These are phyloP conservation scores for Cardamine resedifolia DNA, from an alignment of 345 rosid genomes.

Conservation along the genomic window DNA sequence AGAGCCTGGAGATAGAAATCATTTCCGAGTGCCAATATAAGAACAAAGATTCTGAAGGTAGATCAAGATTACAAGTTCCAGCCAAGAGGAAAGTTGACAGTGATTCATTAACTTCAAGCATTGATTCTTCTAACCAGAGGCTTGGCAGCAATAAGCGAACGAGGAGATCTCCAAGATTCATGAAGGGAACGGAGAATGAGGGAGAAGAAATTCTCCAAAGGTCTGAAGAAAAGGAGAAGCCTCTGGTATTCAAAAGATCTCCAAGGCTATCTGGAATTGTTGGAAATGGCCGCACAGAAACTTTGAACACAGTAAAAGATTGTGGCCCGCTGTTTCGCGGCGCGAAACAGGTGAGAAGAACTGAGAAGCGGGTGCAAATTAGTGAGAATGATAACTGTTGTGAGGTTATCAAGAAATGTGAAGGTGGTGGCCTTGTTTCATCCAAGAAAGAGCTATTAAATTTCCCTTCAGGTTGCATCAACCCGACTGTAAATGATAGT, in stretches of 20 bases:
- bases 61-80: not conserved
- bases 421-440: slow-evolving; percentile 21
- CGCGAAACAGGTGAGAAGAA: slow-evolving; percentile 21
- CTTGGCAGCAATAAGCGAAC: slow-evolving; percentile 6
- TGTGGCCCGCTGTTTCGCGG: slow-evolving; percentile 11
- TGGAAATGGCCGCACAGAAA: slow-evolving; percentile 17
- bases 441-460: slow-evolving; percentile 13
- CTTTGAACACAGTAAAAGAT: not conserved
- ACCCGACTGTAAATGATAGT: slow-evolving; percentile 20
- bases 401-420: slow-evolving; percentile 16
- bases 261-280: slow-evolving; percentile 30
- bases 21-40: slow-evolving; percentile 25
- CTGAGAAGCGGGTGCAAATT: slow-evolving; percentile 35
- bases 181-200: slow-evolving; percentile 27
- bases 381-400: slow-evolving; percentile 28
- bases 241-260: slow-evolving; percentile 19
- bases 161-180: slow-evolving; percentile 44
- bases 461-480: slow-evolving; percentile 3
- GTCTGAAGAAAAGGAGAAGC: slow-evolving; percentile 3
- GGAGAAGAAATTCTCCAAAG: slow-evolving; percentile 18
- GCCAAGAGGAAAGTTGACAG: slow-evolving; percentile 32
- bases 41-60: not conserved
- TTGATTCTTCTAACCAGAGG: not conserved
- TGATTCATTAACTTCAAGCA: slow-evolving; percentile 19
- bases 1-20: slow-evolving; percentile 29